Evolutionary conservation across 352 stramenopile species (phyloP).

Genomic region (Phytophthora parvispora): DNA sequence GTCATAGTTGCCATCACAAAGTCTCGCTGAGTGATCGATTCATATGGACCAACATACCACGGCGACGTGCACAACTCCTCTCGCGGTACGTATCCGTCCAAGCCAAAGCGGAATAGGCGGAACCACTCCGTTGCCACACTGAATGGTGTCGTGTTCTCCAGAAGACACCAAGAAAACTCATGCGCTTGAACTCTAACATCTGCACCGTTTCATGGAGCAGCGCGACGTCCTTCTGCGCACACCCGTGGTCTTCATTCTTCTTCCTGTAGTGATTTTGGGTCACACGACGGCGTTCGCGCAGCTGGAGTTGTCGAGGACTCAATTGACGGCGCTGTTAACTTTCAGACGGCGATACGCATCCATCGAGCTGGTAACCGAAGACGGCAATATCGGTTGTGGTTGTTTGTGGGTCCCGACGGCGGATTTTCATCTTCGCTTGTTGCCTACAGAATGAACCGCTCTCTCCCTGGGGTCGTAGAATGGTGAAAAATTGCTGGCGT

Average conservation of each 20-base stretch:
- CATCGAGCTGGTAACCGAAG: too few relatives aligned
- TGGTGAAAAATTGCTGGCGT: too few relatives aligned
- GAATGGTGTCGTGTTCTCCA: conserved; percentile 1
- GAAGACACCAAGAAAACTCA: not conserved
- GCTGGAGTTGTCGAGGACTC: not conserved
- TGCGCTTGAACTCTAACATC: not conserved
- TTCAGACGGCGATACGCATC: too few relatives aligned
- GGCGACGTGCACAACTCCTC: too few relatives aligned
- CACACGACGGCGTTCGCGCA: not conserved
- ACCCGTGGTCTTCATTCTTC: not conserved
- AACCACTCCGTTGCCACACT: conserved; percentile 3
- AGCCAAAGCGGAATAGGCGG: conserved; percentile 3
- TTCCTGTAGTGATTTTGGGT: not conserved
- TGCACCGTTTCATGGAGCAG: not conserved
- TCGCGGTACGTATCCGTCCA: not conserved
- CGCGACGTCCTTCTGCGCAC: not conserved
- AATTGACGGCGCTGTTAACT: too few relatives aligned
- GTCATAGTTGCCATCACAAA: not conserved
- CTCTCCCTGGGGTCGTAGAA: too few relatives aligned
- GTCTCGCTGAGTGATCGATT: not conserved
- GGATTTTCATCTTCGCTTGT: too few relatives aligned
- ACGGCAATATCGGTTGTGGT: too few relatives aligned
- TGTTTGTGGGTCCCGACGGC: too few relatives aligned
- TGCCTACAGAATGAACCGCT: too few relatives aligned
- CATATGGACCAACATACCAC: not conserved